A percentile compares a stretch with the other conserved stretches of the same genome.
Evolutionary conservation across 2,329 filamentous ascomycete species (phyloP).

Genomic region (Ilyonectria destructans): DNA sequence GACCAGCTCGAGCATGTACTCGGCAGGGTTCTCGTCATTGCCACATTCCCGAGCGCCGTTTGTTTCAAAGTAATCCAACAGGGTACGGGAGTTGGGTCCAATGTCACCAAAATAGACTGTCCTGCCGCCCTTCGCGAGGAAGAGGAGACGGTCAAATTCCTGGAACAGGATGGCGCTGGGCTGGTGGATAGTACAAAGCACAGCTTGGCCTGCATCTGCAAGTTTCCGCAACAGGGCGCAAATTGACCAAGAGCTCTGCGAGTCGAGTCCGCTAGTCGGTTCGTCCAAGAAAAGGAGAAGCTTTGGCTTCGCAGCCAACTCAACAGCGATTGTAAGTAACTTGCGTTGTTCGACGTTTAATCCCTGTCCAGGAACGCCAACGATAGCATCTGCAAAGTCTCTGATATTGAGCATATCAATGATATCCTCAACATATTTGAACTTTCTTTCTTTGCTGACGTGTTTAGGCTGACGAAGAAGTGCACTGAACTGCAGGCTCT

Average conservation of each 20-base stretch:
- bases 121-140: slow-evolving; percentile 67
- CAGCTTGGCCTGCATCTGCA: slow-evolving; percentile 63
- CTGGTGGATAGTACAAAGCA: slow-evolving; percentile 66
- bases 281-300: slow-evolving; percentile 72
- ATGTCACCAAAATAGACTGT: slow-evolving; percentile 81
- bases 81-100: slow-evolving; percentile 69
- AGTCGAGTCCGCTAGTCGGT: slow-evolving; percentile 70
- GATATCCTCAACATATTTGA: slow-evolving; percentile 71
- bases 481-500: slow-evolving; percentile 65
- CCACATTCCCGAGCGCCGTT: slow-evolving; percentile 75
- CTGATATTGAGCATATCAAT: slow-evolving; percentile 74
- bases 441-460: slow-evolving; percentile 67
- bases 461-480: slow-evolving; percentile 67
- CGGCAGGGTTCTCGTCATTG: no score
- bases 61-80: slow-evolving; percentile 74
- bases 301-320: slow-evolving; percentile 66
- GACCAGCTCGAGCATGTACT: slow-evolving; percentile 78
- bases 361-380: slow-evolving; percentile 70
- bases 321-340: slow-evolving; percentile 69
- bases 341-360: slow-evolving; percentile 72
- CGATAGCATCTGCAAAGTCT: slow-evolving; percentile 73
- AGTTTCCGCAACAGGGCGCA: slow-evolving; percentile 67
- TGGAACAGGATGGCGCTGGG: no score
- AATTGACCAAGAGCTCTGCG: slow-evolving; percentile 71
- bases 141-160: slow-evolving; percentile 71